These are phyloP conservation scores for Picea abies DNA, from an alignment of 83 land plant species.

Conservation along the genomic window DNA sequence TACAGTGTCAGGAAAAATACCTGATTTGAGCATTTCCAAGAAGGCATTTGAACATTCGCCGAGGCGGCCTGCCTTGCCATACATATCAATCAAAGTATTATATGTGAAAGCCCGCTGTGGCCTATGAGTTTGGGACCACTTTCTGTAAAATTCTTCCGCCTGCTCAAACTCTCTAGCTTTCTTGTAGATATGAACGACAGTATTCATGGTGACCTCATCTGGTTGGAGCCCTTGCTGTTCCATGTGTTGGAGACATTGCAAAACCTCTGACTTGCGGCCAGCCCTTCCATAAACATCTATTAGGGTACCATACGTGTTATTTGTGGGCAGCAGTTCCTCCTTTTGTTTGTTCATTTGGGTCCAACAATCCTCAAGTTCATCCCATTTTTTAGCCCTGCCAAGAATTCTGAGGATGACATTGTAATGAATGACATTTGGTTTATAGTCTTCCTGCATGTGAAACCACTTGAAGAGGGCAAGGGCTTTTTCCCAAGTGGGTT, in stretches of 20 bases:
- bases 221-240: slow-evolving; percentile 49
- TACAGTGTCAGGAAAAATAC: slow-evolving; percentile 62
- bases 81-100: slow-evolving; percentile 81
- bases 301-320: slow-evolving; percentile 72
- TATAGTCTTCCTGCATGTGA: slow-evolving; percentile 42
- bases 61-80: slow-evolving; percentile 71
- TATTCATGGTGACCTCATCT: slow-evolving; percentile 86
- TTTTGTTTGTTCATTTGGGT: too few species aligned
- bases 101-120: slow-evolving; percentile 65
- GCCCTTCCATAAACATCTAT: slow-evolving; percentile 75
- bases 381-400: slow-evolving; percentile 80
- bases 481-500: slow-evolving; percentile 61
- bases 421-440: slow-evolving; percentile 72
- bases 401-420: slow-evolving; percentile 70
- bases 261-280: slow-evolving; percentile 65
- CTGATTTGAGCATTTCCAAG: slow-evolving; percentile 63
- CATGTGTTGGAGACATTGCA: slow-evolving; percentile 75
- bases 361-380: slow-evolving; percentile 50
- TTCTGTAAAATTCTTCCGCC: slow-evolving; percentile 57
- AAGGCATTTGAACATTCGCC: slow-evolving; percentile 69
- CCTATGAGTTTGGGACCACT: slow-evolving; percentile 39
- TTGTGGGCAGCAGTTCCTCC: slow-evolving; percentile 57
- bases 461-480: slow-evolving; percentile 64
- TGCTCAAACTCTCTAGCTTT: slow-evolving; percentile 55
- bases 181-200: slow-evolving; percentile 60